phyloP scores from a whole-genome alignment of 805 yeast species.

The Wickerhamiella parazyma region DNA sequence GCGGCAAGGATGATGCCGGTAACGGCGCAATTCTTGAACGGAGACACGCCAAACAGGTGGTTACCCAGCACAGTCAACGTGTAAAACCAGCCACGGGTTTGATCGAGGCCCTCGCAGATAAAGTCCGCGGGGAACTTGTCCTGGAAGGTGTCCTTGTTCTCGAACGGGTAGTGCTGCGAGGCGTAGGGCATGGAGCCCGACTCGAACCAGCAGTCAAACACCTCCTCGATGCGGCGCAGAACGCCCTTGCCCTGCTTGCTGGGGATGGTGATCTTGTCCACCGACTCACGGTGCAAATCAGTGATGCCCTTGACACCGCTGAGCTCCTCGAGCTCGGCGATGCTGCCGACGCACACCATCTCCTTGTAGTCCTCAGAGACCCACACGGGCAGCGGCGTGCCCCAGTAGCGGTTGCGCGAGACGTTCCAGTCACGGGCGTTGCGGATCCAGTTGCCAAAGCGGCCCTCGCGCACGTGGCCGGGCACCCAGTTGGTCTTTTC shows the following conservation, averaged over 20 bases:
- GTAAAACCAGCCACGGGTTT: conserved; percentile 99
- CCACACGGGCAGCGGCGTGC: conserved; percentile 98
- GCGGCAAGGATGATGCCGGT: conserved; percentile 93
- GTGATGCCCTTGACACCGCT: conserved; percentile 71
- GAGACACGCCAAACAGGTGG: conserved; percentile 81
- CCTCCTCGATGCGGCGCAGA: conserved; percentile 87
- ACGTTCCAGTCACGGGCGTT: conserved; percentile 99
- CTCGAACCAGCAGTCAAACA: conserved; percentile 99
- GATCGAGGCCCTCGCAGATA: conserved; percentile 97
- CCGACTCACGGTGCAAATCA: conserved; percentile 87
- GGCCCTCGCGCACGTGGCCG: conserved; percentile 71
- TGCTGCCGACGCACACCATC: conserved; percentile 83
- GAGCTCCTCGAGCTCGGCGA: conserved; percentile 70
- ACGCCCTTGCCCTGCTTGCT: conserved; percentile 79
- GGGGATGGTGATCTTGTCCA: conserved; percentile 87
- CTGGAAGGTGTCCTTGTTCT: conserved; percentile 55
- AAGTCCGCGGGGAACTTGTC: conserved; percentile 90
- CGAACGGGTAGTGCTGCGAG: conserved; percentile 93
- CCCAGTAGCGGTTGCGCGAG: conserved; percentile 98
- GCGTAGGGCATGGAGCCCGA: conserved; percentile 99
- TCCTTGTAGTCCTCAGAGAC: conserved; percentile 87
- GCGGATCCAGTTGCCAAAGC: conserved; percentile 96
- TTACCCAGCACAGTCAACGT: conserved; percentile 92
- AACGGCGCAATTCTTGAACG: conserved; percentile 90
- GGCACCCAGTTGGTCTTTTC: conserved; percentile 94